A percentile compares a stretch with the other conserved stretches of the same genome.
Conservation (phyloP, 192 early-diverging fungal genomes). For the Podila clonocystis region DNA sequence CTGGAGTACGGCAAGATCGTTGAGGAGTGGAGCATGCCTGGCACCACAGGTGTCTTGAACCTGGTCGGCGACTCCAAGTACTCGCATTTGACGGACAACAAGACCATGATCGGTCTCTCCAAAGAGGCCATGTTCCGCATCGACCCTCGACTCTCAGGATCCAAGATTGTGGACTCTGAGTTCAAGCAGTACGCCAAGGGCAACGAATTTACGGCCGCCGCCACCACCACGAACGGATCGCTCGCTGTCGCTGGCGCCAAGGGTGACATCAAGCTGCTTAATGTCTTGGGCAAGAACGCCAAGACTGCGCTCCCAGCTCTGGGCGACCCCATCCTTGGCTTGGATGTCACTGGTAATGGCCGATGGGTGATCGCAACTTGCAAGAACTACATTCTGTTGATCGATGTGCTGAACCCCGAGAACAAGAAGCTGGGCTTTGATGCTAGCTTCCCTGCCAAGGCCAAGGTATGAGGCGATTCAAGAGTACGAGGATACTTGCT, state of each 20-base stretch:
- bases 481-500: background rate
- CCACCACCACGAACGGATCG: conserved; percentile 84
- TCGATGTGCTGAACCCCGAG: conserved; percentile 69
- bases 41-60: conserved; percentile 70
- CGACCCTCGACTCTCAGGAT: conserved; percentile 83
- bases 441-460: conserved; percentile 69
- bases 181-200: conserved; percentile 77
- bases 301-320: conserved; percentile 88
- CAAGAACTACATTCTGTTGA: conserved; percentile 83
- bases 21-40: conserved; percentile 92
- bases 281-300: conserved; percentile 81
- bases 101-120: conserved; percentile 86
- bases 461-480: conserved; percentile 55
- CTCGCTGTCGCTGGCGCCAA: conserved; percentile 84
- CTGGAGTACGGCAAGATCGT: conserved; percentile 91
- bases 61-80: conserved; percentile 82
- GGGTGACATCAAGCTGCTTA: conserved; percentile 90
- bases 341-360: conserved; percentile 91
- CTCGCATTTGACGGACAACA: conserved; percentile 75
- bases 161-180: conserved; percentile 75
- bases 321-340: conserved; percentile 88
- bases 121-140: conserved; percentile 87
- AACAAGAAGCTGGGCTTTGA: conserved; percentile 73
- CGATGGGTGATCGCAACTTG: conserved; percentile 91
- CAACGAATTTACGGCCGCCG: conserved; percentile 74